A percentile compares a stretch with the other conserved stretches of the same genome.
Evolutionary conservation across 2,329 filamentous ascomycete genomes (phyloP).

Genomic region (Epichloe glyceriae): DNA sequence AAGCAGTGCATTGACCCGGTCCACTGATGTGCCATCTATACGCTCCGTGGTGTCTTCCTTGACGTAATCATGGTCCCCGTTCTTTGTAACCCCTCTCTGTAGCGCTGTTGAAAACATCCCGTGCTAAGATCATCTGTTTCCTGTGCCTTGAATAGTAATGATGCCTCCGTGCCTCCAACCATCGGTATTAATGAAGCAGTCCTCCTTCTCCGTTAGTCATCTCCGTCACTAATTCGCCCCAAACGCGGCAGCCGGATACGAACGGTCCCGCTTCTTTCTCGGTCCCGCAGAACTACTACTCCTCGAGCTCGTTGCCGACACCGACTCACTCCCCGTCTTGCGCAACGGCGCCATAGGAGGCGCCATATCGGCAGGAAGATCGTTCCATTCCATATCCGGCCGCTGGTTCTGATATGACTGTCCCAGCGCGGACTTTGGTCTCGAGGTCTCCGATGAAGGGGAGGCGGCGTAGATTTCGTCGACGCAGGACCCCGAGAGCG

Average conservation of each 20-base stretch:
- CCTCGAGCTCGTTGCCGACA: slow-evolving; percentile 36
- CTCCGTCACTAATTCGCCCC: slow-evolving; percentile 16
- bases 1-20: too few relatives aligned
- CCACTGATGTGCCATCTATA: too few relatives aligned
- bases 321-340: slow-evolving; percentile 17
- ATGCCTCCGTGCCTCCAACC: too few relatives aligned
- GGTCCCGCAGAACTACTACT: slow-evolving; percentile 41
- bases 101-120: too few relatives aligned
- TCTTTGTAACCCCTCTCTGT: too few relatives aligned
- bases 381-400: slow-evolving; percentile 52
- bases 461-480: slow-evolving; percentile 14
- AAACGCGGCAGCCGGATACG: slow-evolving; percentile 51
- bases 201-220: not conserved
- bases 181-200: not conserved
- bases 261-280: slow-evolving; percentile 45
- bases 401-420: slow-evolving; percentile 46
- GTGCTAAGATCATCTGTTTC: too few relatives aligned
- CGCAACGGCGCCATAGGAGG: slow-evolving; percentile 17
- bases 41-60: too few relatives aligned
- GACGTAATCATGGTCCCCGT: too few relatives aligned
- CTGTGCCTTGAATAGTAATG: too few relatives aligned
- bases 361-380: slow-evolving; percentile 48
- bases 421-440: slow-evolving; percentile 14
- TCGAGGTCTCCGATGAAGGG: not conserved
- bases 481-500: slow-evolving; percentile 2